Evolutionary conservation across 73 alveolate species (phyloP).

Genomic region (Breviolum minutum): DNA sequence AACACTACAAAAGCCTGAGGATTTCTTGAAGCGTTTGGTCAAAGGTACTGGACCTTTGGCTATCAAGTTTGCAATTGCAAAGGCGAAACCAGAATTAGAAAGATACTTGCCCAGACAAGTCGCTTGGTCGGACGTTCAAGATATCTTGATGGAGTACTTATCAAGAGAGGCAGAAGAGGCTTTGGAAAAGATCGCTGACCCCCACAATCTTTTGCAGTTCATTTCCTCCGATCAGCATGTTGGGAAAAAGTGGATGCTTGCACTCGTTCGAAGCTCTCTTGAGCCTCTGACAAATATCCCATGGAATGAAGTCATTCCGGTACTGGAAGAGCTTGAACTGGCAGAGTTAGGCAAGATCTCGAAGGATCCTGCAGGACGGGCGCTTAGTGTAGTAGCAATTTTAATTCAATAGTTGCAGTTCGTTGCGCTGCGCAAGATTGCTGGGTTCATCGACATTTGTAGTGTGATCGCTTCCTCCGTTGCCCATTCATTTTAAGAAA

Average conservation of each 20-base stretch:
- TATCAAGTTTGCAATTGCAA: background rate
- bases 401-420: no score
- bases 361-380: constrained; percentile 7
- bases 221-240: background rate
- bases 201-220: background rate
- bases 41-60: background rate
- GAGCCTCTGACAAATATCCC: background rate
- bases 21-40: background rate
- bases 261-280: background rate
- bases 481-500: no score
- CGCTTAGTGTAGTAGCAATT: background rate
- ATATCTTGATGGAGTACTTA: background rate
- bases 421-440: no score
- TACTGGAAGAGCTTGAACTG: background rate
- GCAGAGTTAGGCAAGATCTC: background rate
- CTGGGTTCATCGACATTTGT: no score
- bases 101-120: background rate
- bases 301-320: background rate
- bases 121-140: background rate
- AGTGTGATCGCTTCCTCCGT: no score
- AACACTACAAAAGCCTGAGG: background rate
- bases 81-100: background rate
- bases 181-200: background rate
- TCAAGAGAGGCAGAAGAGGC: background rate
- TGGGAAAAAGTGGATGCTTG: background rate